Evolutionary conservation across 805 yeast species (phyloP), one percentile per base, ranked within the genome.

Genomic region (Candida boidinii): DNA sequence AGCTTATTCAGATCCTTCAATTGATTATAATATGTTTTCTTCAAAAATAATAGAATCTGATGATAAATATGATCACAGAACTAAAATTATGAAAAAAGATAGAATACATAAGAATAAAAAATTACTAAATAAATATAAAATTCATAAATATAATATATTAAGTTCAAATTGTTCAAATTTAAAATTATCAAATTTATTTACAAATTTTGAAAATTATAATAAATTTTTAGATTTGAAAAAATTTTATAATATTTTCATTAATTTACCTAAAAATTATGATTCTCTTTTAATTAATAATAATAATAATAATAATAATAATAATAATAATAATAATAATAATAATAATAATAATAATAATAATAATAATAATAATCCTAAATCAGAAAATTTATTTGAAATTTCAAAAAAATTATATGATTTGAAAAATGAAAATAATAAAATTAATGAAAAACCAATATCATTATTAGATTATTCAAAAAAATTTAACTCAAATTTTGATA

Each of bases 151-250:
- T 42, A 44, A 58, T 40, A 43, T 75, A 3, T 51, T 75, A 24
- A 72, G 86, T 36, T 54, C 62, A 13, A 68, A 62, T 30, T 75
- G 79, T 0, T 46, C 65, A 0, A 68, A 66, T 33, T 34, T 83
- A 10, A 61, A 63, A 15, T 40, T 82, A 4, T 68, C 72, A 13
- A 33, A 46, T 1, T 30, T 73, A 5, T 86, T 82, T 48, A 59
- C 73, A 0, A 65, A 69, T 4, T 73, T 67, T 20, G 95, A 87
- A 49, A 54, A 56, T 22, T 70, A 66, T 46, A 95, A 95, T 0
- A 68, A 67, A 39, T 73, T 53, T 41, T 41, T 87, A 14, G 90
- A 85, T 39, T 57, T 85, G 33, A 48, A 62, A 4, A 49, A 49
- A 4, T 59, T 66, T 30, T 79, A 76, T 53, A 71, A 68, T 20